phyloP scores from a whole-genome alignment of 192 early-diverging fungal genomes.

The Jimgerdemannia flammicorona region DNA sequence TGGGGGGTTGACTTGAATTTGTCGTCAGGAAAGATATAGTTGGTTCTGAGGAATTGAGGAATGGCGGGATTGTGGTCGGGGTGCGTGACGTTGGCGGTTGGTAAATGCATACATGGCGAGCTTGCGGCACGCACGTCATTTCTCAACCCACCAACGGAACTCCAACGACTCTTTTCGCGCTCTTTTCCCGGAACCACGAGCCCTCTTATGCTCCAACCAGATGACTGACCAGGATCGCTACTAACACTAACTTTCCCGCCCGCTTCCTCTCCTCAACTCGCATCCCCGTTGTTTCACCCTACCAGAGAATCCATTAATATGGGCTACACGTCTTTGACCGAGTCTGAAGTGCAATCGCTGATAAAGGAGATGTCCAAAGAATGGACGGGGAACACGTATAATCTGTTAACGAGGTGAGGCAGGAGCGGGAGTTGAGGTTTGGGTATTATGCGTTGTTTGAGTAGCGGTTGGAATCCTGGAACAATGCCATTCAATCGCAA shows the following conservation, averaged over 20 bases:
- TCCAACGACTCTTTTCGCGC: too few species aligned
- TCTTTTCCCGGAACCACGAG: too few species aligned
- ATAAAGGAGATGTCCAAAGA: conserved; percentile 24
- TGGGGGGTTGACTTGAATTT: too few species aligned
- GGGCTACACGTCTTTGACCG: conserved; percentile 17
- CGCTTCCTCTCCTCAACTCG: not conserved
- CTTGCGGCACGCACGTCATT: not conserved
- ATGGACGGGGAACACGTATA: conserved; percentile 28
- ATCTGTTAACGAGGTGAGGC: conserved; percentile 23
- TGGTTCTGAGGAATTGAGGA: too few species aligned
- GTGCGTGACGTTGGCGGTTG: not conserved
- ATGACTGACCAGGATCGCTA: not conserved
- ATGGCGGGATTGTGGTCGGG: too few species aligned
- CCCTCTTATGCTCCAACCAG: too few species aligned
- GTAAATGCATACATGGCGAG: not conserved
- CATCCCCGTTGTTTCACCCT: not conserved
- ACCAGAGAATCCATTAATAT: conserved; percentile 23
- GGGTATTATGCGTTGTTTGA: too few species aligned
- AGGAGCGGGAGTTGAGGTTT: too few species aligned
- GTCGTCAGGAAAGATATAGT: too few species aligned
- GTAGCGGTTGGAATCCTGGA: not conserved
- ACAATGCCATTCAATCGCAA: too few species aligned
- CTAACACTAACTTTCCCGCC: too few species aligned
- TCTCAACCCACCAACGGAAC: too few species aligned
- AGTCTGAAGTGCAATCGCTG: conserved; percentile 11